Percentiles rank a stretch among this genome's conserved stretches.
These are phyloP conservation scores for Coemansia sp. DNA, from an alignment of 371 early-diverging fungal species.

Conservation along the genomic window DNA sequence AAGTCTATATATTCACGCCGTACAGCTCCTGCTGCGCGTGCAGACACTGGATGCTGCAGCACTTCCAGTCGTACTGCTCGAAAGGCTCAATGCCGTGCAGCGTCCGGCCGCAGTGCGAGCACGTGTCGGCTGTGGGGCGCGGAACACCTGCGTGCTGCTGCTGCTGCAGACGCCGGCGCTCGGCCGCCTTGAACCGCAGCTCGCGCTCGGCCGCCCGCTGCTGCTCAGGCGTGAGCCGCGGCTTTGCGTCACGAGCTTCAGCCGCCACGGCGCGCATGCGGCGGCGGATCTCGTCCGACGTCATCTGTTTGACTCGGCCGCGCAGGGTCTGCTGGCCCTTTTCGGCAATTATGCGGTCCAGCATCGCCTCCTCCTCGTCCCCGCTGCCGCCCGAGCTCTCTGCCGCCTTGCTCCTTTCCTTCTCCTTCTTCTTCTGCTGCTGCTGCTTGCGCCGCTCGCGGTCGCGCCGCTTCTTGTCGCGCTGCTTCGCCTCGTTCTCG, in stretches of 20 bases:
- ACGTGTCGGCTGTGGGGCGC: conserved; percentile 31
- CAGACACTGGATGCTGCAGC: conserved; percentile 38
- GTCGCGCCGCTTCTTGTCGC: conserved; percentile 57
- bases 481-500: conserved; percentile 62
- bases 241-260: conserved; percentile 3
- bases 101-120: conserved; percentile 51
- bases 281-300: conserved; percentile 21
- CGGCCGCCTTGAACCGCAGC: conserved; percentile 77
- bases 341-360: conserved; percentile 31
- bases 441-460: conserved; percentile 8
- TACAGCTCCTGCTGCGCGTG: conserved; percentile 25
- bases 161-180: conserved; percentile 55
- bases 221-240: conserved; percentile 70
- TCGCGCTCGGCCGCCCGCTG: conserved; percentile 81
- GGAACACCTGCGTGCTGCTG: not conserved
- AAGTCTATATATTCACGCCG: conserved; percentile 1
- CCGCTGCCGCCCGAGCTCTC: not conserved
- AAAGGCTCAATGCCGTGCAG: conserved; percentile 50
- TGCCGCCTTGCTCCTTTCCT: conserved; percentile 6
- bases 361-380: conserved; percentile 7
- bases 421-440: conserved; percentile 6
- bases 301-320: conserved; percentile 20
- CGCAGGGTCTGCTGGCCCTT: conserved; percentile 22
- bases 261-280: conserved; percentile 36
- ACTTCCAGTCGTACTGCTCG: conserved; percentile 56